Base-by-base conservation (phyloP, 345 rosid genomes). In the Stellera chamaejasme region DNA sequence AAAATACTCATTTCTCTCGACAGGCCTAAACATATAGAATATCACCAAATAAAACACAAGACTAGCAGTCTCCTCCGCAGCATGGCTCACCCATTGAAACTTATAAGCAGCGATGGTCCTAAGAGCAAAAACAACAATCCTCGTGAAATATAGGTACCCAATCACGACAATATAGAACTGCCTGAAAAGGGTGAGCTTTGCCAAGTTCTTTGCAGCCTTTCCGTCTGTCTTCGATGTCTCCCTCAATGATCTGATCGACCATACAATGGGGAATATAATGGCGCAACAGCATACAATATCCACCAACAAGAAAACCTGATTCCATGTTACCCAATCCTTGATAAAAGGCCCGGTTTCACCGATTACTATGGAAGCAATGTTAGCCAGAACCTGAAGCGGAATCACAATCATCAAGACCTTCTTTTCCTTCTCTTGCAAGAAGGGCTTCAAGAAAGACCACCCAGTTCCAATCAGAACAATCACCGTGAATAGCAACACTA, bases 381-480 rank as follows among this genome's bases (percentile, higher is more conserved):
- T 90, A 55, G 96, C 97, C 28, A 94, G 50, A 32, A 94, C 99
- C 79, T 90, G 99, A 50, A 94, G 87, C 0, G 99, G 99, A 23
- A 94, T 76, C 72, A 90, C 97, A 54, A 94, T 81, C 85, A 94
- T 90, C 78, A 94, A 66, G 19, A 94, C 97, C 55, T 84, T 94
- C 96, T 87, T 94, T 73, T 94, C 97, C 71, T 79, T 85, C 79
- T 94, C 99, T 67, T 94, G 99, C 69, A 93, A 63, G 55, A 87
- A 93, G 0, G 99, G 97, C 66, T 93, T 93, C 68, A 90, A 65
- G 65, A 93, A 89, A 11, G 99, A 93, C 99, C 97, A 93, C 4
- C 99, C 99, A 3, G 99, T 93, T 2, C 97, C 99, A 54, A 93
- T 79, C 85, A 90, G 79, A 52, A 93, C 82, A 55, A 93, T 93